These are phyloP conservation scores for Vaccinium corymbosum DNA, from an alignment of 148 eudicot genomes.

Conservation along the genomic window DNA sequence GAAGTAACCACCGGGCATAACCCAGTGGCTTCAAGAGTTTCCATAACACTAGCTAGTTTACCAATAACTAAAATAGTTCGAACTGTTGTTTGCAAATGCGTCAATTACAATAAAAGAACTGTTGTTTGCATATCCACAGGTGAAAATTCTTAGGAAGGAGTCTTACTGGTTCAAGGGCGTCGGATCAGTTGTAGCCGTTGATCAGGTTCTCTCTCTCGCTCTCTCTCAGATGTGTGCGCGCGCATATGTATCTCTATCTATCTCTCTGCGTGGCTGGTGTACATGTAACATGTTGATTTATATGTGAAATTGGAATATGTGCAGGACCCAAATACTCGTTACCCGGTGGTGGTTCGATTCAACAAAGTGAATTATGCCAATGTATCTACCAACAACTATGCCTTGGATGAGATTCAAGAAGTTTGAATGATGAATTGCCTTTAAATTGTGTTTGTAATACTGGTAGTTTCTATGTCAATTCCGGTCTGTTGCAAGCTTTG, in stretches of 20 bases:
- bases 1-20: too few relatives aligned
- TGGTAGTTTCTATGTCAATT: background rate
- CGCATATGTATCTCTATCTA: background rate
- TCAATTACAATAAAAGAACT: background rate
- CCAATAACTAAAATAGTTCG: too few relatives aligned
- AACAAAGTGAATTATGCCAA: conserved; percentile 92
- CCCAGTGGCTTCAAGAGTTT: too few relatives aligned
- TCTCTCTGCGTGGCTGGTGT: background rate
- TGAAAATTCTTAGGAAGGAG: conserved; percentile 86
- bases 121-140: conserved; percentile 34
- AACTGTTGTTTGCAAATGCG: too few relatives aligned
- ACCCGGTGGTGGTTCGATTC: conserved; percentile 94
- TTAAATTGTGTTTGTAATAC: background rate
- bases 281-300: background rate
- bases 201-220: conserved; percentile 51
- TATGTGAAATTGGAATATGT: background rate
- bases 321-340: conserved; percentile 84
- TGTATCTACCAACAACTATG: conserved; percentile 95
- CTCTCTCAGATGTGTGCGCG: background rate
- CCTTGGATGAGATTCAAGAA: conserved; percentile 87
- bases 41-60: too few relatives aligned
- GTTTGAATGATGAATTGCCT: conserved; percentile 29
- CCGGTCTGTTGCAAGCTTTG: background rate
- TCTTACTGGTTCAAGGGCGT: conserved; percentile 94
- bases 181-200: conserved; percentile 93